Conservation (phyloP, 106 monocot genomes). For the Allium fistulosum region DNA sequence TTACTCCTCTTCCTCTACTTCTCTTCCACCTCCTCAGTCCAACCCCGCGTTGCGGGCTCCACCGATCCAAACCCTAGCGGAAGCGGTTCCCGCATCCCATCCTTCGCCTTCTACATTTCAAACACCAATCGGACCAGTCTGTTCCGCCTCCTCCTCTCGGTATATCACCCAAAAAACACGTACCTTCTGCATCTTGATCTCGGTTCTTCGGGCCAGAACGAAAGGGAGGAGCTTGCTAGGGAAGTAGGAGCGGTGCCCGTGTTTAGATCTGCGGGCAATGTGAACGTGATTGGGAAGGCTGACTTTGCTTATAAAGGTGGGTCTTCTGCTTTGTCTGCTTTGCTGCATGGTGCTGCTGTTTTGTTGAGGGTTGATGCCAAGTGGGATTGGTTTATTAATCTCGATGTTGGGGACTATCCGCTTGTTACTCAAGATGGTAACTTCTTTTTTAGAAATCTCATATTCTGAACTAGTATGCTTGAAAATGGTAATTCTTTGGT, state of each 20-base stretch:
- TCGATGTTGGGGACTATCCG: slow-evolving; percentile 67
- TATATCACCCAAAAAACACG: slow-evolving; percentile 58
- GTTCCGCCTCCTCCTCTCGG: slow-evolving; percentile 50
- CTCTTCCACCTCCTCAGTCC: neutral
- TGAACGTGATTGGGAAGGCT: slow-evolving; percentile 46
- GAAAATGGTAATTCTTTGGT: too few relatives aligned
- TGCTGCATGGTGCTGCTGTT: slow-evolving; percentile 59
- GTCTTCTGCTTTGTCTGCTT: slow-evolving; percentile 46
- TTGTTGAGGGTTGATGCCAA: slow-evolving; percentile 24
- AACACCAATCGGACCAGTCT: slow-evolving; percentile 47
- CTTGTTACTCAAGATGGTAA: slow-evolving; percentile 86
- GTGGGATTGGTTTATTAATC: slow-evolving; percentile 80
- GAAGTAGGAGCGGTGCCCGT: slow-evolving; percentile 11
- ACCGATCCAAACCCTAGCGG: slow-evolving; percentile 22
- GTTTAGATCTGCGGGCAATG: slow-evolving; percentile 32
- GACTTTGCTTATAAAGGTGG: slow-evolving; percentile 51
- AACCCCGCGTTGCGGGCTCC: neutral
- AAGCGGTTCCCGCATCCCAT: slow-evolving; percentile 10
- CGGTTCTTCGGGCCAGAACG: slow-evolving; percentile 18
- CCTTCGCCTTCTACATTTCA: slow-evolving; percentile 54
- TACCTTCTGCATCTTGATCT: slow-evolving; percentile 70
- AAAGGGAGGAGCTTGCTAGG: slow-evolving; percentile 39
- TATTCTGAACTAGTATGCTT: too few relatives aligned
- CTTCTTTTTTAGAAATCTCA: neutral
- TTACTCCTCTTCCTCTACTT: slow-evolving; percentile 6